Conservation (phyloP, 306 rosid species). For the Rubus parviflorus region DNA sequence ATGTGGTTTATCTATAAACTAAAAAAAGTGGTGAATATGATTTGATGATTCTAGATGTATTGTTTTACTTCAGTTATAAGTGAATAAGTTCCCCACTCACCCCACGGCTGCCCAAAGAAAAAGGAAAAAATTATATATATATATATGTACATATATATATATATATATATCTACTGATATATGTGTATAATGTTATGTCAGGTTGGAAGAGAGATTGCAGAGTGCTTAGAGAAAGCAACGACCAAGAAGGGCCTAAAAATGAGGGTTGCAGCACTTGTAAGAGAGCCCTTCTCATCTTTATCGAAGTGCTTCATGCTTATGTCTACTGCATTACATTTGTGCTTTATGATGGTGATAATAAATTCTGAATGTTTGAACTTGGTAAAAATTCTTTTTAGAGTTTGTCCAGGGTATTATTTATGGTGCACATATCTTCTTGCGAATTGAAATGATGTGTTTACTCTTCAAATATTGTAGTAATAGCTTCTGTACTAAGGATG, state of each 20-base stretch:
- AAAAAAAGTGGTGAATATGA: background rate
- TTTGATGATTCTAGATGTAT: background rate
- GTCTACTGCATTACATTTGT: background rate
- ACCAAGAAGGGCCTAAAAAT: slow-evolving; percentile 63
- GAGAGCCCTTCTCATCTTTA: slow-evolving; percentile 24
- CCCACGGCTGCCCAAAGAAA: too few species aligned
- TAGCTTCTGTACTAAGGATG: background rate
- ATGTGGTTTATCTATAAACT: background rate
- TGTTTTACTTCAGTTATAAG: too few species aligned
- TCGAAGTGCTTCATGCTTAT: background rate
- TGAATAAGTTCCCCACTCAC: too few species aligned
- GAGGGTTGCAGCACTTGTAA: slow-evolving; percentile 78
- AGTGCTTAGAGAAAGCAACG: slow-evolving; percentile 70
- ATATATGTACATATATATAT: too few species aligned
- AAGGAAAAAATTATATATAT: too few species aligned
- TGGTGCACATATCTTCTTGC: background rate
- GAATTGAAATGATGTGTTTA: background rate
- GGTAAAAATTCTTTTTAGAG: background rate
- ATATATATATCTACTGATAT: slow-evolving; percentile 8
- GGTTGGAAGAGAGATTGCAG: slow-evolving; percentile 83
- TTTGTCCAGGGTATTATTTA: background rate
- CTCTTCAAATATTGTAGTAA: background rate
- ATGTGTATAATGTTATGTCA: slow-evolving; percentile 33
- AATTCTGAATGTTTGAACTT: background rate
- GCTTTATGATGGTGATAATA: background rate